Evolutionary conservation across 345 rosid species (phyloP).

Genomic region (Clausena lansium): DNA sequence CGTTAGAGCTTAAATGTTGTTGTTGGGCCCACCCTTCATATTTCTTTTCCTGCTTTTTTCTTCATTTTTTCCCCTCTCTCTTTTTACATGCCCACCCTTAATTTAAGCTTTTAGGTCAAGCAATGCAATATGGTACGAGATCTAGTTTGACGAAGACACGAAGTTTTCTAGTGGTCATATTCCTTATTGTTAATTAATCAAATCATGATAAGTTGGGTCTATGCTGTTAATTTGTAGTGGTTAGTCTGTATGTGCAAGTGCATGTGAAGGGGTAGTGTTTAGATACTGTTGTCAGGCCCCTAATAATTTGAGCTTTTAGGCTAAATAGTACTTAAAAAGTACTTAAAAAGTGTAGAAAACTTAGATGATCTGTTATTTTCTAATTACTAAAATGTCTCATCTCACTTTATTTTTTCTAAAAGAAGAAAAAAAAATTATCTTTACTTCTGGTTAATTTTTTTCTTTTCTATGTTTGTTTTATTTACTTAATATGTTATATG

Average conservation of each 20-base stretch:
- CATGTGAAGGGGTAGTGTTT: not conserved
- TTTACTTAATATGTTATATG: not conserved
- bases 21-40: not conserved
- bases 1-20: not conserved
- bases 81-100: not conserved
- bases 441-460: not conserved
- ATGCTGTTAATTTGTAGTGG: not conserved
- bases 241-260: not conserved
- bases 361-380: not conserved
- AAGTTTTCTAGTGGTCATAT: not conserved
- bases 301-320: not conserved
- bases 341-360: no score
- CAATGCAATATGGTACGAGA: not conserved
- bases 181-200: not conserved
- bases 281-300: not conserved
- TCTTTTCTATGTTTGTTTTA: not conserved
- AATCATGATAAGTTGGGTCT: not conserved
- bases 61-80: rapidly evolving
- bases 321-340: not conserved
- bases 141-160: not conserved
- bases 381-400: not conserved
- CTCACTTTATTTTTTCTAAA: not conserved
- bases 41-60: not conserved
- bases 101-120: not conserved
- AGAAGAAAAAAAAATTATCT: not conserved